Evolutionary conservation across 2,329 filamentous ascomycete species (phyloP).

Genomic region (Exophiala sideris): DNA sequence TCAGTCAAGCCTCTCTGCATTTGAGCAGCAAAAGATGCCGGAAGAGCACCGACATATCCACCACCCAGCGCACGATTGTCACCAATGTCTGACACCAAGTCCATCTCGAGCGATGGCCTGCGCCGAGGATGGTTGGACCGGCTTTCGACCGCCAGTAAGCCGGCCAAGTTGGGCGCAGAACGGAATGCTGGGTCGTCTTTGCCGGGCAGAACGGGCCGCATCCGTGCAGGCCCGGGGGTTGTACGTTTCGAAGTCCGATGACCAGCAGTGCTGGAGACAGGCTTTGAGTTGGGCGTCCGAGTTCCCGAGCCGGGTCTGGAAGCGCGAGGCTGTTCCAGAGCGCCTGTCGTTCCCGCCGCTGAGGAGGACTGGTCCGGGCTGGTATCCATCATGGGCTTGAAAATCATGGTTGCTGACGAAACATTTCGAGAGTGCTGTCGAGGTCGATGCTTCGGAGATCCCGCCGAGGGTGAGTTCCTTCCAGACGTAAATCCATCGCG

Average conservation of each 20-base stretch:
- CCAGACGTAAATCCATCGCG: not conserved
- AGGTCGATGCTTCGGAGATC: conserved; percentile 25
- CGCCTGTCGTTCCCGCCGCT: conserved; percentile 1
- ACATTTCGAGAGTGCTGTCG: conserved; percentile 66
- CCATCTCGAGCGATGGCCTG: conserved; percentile 66
- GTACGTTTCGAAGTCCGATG: conserved; percentile 45
- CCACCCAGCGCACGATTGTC: conserved; percentile 60
- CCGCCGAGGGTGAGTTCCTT: conserved; percentile 4
- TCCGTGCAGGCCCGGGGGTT: conserved; percentile 38
- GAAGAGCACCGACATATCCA: conserved; percentile 60
- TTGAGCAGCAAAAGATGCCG: conserved; percentile 76
- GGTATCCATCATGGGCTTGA: conserved; percentile 59
- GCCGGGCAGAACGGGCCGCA: conserved; percentile 56
- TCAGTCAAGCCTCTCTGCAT: conserved; percentile 70
- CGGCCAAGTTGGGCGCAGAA: conserved; percentile 55
- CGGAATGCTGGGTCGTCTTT: conserved; percentile 48
- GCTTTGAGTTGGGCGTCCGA: conserved; percentile 26
- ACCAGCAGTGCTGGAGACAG: conserved; percentile 26
- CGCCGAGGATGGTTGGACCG: conserved; percentile 33
- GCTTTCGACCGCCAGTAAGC: conserved; percentile 49
- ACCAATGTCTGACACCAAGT: conserved; percentile 70
- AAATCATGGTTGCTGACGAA: conserved; percentile 81
- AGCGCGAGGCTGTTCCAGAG: not conserved
- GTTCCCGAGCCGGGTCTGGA: conserved; percentile 28
- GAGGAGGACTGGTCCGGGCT: conserved; percentile 19